Base-by-base conservation (phyloP, 495 filamentous ascomycete genomes). In the Xylaria cubensis region DNA sequence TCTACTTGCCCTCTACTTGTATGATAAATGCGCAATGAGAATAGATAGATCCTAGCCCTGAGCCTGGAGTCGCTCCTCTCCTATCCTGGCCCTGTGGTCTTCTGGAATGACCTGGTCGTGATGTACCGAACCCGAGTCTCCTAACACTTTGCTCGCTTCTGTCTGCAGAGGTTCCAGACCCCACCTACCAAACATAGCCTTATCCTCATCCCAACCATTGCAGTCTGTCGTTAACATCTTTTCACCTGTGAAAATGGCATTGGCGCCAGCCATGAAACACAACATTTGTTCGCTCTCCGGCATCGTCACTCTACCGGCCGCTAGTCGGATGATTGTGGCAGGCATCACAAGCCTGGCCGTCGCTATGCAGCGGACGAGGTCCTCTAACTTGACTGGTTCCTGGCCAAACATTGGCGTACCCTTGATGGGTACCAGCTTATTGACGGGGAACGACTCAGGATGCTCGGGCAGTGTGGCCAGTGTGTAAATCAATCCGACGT, bases 171-270 rank as follows among this genome's bases (percentile, higher is more conserved):
- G 91, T 73, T 86, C 83, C 75, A 94, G 81, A 10, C 93, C 93
- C 91, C 91, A 95, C 61, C 85, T 84, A 10, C 91, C 89, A 81
- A 97, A 94, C 89, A 95, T 92, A 9, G 71, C 88, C 64, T 87
- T 89, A 74, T 97, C 93, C 81, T 94, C 92, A 73, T 94, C 93
- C 92, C 92, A 97, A 5, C 93, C 93, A 73, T 91, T 94, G 78
- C 93, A 95, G 68, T 92, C 91, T 0, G 93, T 95, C 21, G 93
- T 97, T 83, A 95, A 76, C 93, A 97, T 95, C 86, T 93, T 95
- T 83, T 97, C 93, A 24, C 93, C 93, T 0, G 93, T 97, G 79
- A 97, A 97, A 9, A 97, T 88, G 15, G 93, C 93, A 78, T 97
- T 97, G 0, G 93, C 93, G 34, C 93, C 93, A 0, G 93, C 92